Percentiles rank a stretch among this genome's conserved stretches.
phyloP scores from a whole-genome alignment of 2,329 filamentous ascomycete genomes.

The Fusarium drepaniforme region DNA sequence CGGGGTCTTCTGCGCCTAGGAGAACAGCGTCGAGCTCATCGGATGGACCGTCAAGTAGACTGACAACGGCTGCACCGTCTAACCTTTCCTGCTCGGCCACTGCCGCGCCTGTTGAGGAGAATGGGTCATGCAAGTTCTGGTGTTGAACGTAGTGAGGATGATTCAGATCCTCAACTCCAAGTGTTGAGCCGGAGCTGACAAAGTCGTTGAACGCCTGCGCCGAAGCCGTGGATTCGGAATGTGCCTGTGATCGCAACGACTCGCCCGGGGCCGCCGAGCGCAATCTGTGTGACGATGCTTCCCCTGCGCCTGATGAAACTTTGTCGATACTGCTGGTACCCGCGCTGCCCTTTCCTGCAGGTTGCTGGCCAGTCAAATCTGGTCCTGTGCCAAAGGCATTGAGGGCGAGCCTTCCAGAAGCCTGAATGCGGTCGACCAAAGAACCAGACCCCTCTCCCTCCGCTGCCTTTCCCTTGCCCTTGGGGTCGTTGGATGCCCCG shows the following conservation, averaged over 20 bases:
- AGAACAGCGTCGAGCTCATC: slow-evolving; percentile 33
- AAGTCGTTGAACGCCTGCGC: slow-evolving; percentile 48
- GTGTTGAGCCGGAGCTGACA: slow-evolving; percentile 24
- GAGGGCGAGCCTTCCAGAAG: slow-evolving; percentile 44
- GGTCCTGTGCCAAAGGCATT: slow-evolving; percentile 39
- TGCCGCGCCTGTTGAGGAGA: background rate
- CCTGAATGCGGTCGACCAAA: slow-evolving; percentile 42
- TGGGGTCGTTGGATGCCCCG: slow-evolving; percentile 13
- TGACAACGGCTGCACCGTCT: slow-evolving; percentile 56
- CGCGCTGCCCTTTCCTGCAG: slow-evolving; percentile 37
- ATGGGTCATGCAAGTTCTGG: background rate
- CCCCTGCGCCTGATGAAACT: slow-evolving; percentile 24
- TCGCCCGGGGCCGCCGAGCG: slow-evolving; percentile 26
- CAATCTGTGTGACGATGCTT: slow-evolving; percentile 40
- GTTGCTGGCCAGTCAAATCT: slow-evolving; percentile 24
- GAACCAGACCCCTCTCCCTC: slow-evolving; percentile 20
- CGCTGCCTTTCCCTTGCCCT: slow-evolving; percentile 37
- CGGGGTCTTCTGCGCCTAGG: slow-evolving; percentile 34
- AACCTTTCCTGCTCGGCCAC: slow-evolving; percentile 41
- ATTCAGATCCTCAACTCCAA: slow-evolving; percentile 17
- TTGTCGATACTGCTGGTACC: slow-evolving; percentile 27
- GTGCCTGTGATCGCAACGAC: slow-evolving; percentile 26
- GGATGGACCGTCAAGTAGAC: slow-evolving; percentile 49
- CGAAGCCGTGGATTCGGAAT: slow-evolving; percentile 44
- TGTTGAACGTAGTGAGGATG: background rate